Conservation (phyloP, 2,329 filamentous ascomycete genomes). For the Arthrobotrys sinensis region DNA sequence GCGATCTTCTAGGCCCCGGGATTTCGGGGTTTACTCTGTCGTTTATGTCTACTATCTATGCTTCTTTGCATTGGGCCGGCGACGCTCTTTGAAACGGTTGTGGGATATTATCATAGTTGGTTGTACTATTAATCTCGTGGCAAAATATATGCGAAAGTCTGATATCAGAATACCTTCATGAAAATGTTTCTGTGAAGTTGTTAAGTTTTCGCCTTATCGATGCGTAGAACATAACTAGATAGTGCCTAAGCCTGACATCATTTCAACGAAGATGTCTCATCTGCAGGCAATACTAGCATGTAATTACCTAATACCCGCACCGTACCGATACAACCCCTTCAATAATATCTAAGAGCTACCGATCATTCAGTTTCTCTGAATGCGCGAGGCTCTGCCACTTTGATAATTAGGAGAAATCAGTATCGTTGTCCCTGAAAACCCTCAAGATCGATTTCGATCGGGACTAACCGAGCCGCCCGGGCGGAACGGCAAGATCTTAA, state of each 20-base stretch:
- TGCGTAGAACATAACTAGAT: not conserved
- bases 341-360: too few relatives aligned
- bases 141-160: not conserved
- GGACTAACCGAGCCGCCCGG: conserved; percentile 10
- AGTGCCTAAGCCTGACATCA: not conserved
- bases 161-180: not conserved
- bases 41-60: too few relatives aligned
- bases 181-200: not conserved
- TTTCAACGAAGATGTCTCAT: not conserved
- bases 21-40: too few relatives aligned
- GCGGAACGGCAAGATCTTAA: conserved; percentile 15
- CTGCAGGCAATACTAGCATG: not conserved
- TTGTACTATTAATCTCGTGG: not conserved
- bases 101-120: not conserved
- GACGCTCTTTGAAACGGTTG: too few relatives aligned
- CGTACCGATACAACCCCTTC: not conserved
- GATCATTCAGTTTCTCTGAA: too few relatives aligned
- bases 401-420: too few relatives aligned
- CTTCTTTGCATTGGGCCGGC: too few relatives aligned
- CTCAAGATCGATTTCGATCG: not conserved
- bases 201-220: too few relatives aligned
- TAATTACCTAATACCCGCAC: conserved; percentile 21
- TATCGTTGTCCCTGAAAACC: too few relatives aligned
- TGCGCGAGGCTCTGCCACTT: too few relatives aligned
- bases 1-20: too few relatives aligned